These are phyloP conservation scores for Phytophthora pistaciae DNA, from an alignment of 352 stramenopile species.

Conservation along the genomic window DNA sequence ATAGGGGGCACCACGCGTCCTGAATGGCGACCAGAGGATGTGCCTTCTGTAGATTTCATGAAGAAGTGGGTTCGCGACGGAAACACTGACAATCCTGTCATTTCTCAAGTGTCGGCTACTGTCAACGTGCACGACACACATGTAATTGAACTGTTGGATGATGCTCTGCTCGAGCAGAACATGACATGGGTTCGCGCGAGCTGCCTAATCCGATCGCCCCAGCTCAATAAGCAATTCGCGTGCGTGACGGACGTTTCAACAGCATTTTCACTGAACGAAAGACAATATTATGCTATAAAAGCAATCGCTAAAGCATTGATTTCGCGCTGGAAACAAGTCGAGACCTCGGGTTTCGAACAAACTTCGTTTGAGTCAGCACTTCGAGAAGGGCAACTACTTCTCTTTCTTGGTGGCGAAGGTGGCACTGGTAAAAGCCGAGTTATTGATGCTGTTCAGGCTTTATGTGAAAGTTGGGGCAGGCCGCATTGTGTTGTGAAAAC, in stretches of 20 bases:
- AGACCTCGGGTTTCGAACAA: not conserved
- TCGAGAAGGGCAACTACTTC: not conserved
- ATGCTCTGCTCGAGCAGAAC: not conserved
- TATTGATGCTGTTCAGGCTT: constrained; percentile 1
- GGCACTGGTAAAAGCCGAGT: constrained; percentile 8
- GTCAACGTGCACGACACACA: not conserved
- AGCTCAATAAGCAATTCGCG: not conserved
- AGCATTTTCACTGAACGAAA: not conserved
- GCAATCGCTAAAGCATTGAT: not conserved
- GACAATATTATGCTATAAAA: not conserved
- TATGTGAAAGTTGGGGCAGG: constrained; percentile 9
- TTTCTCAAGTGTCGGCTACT: not conserved
- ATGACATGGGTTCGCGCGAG: not conserved
- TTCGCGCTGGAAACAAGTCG: not conserved
- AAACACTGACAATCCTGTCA: not conserved
- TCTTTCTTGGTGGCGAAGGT: constrained; percentile 10
- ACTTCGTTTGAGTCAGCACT: not conserved
- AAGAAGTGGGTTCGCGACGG: not conserved
- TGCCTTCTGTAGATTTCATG: not conserved
- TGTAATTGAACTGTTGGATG: not conserved
- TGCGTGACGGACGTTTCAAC: not conserved
- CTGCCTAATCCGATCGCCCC: not conserved
- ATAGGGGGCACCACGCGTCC: not conserved
- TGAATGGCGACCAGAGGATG: not conserved
- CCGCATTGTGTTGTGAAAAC: constrained; percentile 3